Conservation (phyloP, 306 rosid genomes). For the Carpinus fangiana region DNA sequence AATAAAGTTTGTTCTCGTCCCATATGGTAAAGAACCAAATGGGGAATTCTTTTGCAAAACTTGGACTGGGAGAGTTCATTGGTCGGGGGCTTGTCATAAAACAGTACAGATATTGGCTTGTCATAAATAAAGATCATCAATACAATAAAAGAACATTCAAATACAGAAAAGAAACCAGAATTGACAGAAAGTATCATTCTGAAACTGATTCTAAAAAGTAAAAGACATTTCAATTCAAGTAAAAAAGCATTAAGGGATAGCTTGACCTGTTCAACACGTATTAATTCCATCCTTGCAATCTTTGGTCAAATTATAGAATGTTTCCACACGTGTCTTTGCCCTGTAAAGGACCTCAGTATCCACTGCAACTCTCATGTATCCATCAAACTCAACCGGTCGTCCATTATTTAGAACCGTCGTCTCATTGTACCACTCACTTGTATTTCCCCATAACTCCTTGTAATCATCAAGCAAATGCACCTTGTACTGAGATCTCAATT, state of each 20-base stretch:
- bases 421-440: constrained; percentile 95
- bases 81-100: neutral
- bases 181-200: constrained; percentile 37
- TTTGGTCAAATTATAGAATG: constrained; percentile 81
- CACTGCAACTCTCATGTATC: constrained; percentile 97
- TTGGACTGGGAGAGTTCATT: neutral
- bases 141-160: constrained; percentile 45
- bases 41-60: constrained; percentile 11
- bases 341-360: constrained; percentile 95
- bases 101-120: constrained; percentile 36
- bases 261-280: constrained; percentile 71
- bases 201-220: constrained; percentile 33
- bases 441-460: constrained; percentile 80
- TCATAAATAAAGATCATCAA: constrained; percentile 38
- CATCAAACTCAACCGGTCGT: constrained; percentile 89
- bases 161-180: constrained; percentile 39
- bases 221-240: constrained; percentile 26
- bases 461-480: constrained; percentile 95
- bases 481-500: constrained; percentile 80
- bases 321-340: constrained; percentile 83
- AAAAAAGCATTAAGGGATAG: constrained; percentile 28
- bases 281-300: constrained; percentile 98
- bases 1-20: neutral
- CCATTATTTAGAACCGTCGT: constrained; percentile 66
- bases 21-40: neutral